Base-by-base conservation (phyloP, 163 green algal species). In the Scenedesmus sp. region DNA sequence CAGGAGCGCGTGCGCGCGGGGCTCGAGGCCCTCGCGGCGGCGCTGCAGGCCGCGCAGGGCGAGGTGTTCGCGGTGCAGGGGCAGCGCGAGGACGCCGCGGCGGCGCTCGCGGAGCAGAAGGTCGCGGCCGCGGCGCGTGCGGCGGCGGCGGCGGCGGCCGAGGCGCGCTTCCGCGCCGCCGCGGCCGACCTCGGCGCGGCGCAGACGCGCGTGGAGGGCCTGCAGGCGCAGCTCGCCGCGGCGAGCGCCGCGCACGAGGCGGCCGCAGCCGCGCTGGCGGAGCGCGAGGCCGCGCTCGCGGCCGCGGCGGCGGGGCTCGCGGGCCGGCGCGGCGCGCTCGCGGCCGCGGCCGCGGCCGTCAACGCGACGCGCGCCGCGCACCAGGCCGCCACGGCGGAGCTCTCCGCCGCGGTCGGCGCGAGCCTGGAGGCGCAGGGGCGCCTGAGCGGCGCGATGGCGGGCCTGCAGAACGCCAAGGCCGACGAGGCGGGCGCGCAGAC, bases 401-500 rank as follows among this genome's bases (percentile, higher is more conserved):
- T 66, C 14, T 42, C 69, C 24, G 36, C 54, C 33, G 69, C 54
- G 31, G 69, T 77, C 0, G 33, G 34, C n/a, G 20, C 34, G 24
- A 77, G 24, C 33, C 42, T 77, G 22, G 36, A 67, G n/a, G 69
- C 69, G 10, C 69, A 77, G 24, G 28, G 26, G 1, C 11, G 1
- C 24, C 42, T 77, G 11, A 60, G 33, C 13, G 54, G 34, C 44
- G 54, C 69, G 2, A 77, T 77, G 69, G 48, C 69, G n/a, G 18
- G 20, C 14, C 34, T 77, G 69, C 69, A 77, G 39, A 77, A 77
- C 29, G 36, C 54, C 42, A 77, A 77, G 26, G 69, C 69, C 14
- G n/a, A 67, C 44, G 69, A 77, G 54, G 47, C 33, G 4, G 56
- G 47, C 31, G 69, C 48, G 3, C 29, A 67, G 54, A 42, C 24